Evolutionary conservation across 768 basidiomycete genomes (phyloP).

Genomic region (Leccinum incarnatum): DNA sequence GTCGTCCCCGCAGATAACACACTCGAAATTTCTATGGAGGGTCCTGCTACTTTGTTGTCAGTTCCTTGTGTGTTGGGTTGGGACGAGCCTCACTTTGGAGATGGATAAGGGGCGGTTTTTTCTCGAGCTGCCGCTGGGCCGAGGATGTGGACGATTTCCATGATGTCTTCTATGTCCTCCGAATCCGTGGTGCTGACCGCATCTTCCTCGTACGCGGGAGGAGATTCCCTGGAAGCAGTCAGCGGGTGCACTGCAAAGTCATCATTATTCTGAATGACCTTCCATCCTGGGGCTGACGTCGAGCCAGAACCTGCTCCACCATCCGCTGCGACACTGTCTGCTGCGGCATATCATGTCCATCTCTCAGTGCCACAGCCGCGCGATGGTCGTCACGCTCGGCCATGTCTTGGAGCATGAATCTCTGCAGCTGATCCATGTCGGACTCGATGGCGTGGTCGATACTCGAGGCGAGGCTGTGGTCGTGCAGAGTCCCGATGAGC

Average conservation of each 20-base stretch:
- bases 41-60: constrained; percentile 7
- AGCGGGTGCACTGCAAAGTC: background rate
- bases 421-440: constrained; percentile 34
- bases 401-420: constrained; percentile 33
- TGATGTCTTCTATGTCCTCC: background rate
- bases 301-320: constrained; percentile 2
- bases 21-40: constrained; percentile 17
- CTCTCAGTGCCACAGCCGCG: constrained; percentile 38
- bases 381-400: constrained; percentile 41
- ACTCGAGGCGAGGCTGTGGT: constrained; percentile 41
- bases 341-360: constrained; percentile 22
- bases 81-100: constrained; percentile 3
- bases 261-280: constrained; percentile 4
- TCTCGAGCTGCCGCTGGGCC: background rate
- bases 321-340: constrained; percentile 18
- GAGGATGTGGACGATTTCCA: constrained; percentile 1
- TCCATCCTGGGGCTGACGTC: background rate
- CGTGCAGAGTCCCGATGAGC: constrained; percentile 32
- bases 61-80: background rate
- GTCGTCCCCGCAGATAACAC: constrained; percentile 43
- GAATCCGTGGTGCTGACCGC: background rate
- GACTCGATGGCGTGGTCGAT: constrained; percentile 39
- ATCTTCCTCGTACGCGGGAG: background rate
- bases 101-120: background rate
- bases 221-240: constrained; percentile 8